Evolutionary conservation across 352 stramenopile genomes (phyloP).

Genomic region (Globisporangium perplexum): DNA sequence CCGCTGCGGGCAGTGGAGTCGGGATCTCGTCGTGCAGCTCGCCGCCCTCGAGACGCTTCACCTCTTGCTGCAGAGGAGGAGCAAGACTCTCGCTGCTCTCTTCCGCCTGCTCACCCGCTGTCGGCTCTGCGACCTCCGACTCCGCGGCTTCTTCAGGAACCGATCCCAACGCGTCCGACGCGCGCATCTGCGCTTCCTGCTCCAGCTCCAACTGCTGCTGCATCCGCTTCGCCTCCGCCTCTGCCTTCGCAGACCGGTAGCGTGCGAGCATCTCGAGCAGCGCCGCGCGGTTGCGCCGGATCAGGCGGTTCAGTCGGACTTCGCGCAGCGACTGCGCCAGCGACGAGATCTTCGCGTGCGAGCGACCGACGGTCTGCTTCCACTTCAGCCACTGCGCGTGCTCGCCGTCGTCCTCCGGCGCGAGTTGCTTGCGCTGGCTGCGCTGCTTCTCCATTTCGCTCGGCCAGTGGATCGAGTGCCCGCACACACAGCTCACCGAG

Average conservation of each 20-base stretch:
- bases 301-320: constrained; percentile 24
- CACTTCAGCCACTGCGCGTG: constrained; percentile 29
- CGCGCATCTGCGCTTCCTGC: no score
- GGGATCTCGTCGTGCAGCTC: no score
- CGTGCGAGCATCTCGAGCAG: constrained; percentile 25
- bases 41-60: no score
- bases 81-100: no score
- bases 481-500: constrained; percentile 43
- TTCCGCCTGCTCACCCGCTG: no score
- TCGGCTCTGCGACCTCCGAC: no score
- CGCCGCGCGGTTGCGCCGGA: constrained; percentile 23
- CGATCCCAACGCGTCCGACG: no score
- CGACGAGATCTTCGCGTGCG: constrained; percentile 21
- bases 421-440: constrained; percentile 39
- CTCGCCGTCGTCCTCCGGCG: constrained; percentile 19
- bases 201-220: constrained; percentile 3
- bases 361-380: constrained; percentile 12
- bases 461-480: constrained; percentile 44
- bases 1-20: no score
- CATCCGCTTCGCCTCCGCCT: constrained; percentile 11
- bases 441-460: constrained; percentile 39
- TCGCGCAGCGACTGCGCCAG: constrained; percentile 24
- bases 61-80: no score
- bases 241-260: constrained; percentile 3
- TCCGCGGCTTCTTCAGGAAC: no score